Percentiles rank a stretch among this genome's conserved stretches.
phyloP scores from a whole-genome alignment of 164 flowering plant species.

The Vitis riparia region DNA sequence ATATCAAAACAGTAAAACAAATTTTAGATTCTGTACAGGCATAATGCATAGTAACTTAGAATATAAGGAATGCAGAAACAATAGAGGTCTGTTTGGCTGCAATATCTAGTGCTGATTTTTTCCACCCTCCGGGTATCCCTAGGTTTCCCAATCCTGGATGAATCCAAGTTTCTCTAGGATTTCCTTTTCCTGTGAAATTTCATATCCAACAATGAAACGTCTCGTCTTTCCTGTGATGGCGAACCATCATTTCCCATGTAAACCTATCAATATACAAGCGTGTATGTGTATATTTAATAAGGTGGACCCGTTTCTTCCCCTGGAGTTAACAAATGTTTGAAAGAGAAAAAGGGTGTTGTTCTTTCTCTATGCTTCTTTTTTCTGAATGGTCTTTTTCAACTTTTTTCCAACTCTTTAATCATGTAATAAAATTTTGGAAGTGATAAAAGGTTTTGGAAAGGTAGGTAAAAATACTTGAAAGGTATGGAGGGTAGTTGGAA shows the following conservation, averaged over 20 bases:
- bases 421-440: too few species aligned
- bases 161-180: slow-evolving; percentile 1
- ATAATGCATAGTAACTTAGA: too few species aligned
- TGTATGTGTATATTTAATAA: background rate
- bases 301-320: background rate
- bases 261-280: background rate
- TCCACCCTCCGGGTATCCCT: background rate
- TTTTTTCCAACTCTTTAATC: too few species aligned
- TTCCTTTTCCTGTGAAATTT: slow-evolving; percentile 21
- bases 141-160: slow-evolving; percentile 11
- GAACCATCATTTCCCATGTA: slow-evolving; percentile 20
- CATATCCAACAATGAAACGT: slow-evolving; percentile 17
- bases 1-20: too few species aligned
- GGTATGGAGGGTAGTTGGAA: too few species aligned
- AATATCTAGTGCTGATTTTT: background rate
- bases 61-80: too few species aligned
- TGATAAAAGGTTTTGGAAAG: too few species aligned
- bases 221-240: background rate
- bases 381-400: too few species aligned
- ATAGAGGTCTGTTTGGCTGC: slow-evolving; percentile 1
- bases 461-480: too few species aligned
- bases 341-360: too few species aligned
- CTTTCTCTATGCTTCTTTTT: too few species aligned
- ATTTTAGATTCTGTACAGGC: too few species aligned
- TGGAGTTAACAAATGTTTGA: background rate